phyloP scores from a whole-genome alignment of 129 eudicot genomes.

The Arctium lappa region DNA sequence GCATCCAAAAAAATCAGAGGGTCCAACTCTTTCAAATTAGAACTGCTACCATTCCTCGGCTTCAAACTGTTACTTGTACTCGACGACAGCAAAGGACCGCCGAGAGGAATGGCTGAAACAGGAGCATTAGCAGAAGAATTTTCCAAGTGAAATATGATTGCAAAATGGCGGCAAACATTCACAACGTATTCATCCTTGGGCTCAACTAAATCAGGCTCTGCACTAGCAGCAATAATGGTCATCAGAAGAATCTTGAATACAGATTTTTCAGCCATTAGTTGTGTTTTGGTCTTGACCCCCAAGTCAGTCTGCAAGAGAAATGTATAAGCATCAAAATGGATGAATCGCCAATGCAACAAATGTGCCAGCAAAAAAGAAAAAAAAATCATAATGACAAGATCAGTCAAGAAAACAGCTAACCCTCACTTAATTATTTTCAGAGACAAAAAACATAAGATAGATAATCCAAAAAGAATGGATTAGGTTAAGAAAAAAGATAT shows the following conservation, averaged over 20 bases:
- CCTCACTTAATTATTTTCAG: background rate
- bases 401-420: background rate
- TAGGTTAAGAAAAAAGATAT: background rate
- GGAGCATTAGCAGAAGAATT: constrained; percentile 46
- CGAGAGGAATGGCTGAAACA: constrained; percentile 47
- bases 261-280: constrained; percentile 92
- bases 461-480: background rate
- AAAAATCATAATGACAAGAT: background rate
- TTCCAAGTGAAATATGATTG: constrained; percentile 82
- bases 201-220: constrained; percentile 74
- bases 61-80: constrained; percentile 41
- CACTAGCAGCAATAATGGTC: constrained; percentile 90
- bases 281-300: constrained; percentile 98
- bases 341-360: background rate
- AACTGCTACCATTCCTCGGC: constrained; percentile 46
- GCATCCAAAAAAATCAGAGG: constrained; percentile 94
- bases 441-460: background rate
- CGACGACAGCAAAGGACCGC: constrained; percentile 62
- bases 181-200: constrained; percentile 75
- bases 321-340: constrained; percentile 5
- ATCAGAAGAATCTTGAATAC: constrained; percentile 86
- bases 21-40: constrained; percentile 84
- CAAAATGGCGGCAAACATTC: constrained; percentile 91
- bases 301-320: constrained; percentile 72
- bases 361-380: background rate